Evolutionary conservation across 257 asterid genomes (phyloP), one percentile per base, ranked within the genome.

Genomic region (Ajuga chamaepitys): DNA sequence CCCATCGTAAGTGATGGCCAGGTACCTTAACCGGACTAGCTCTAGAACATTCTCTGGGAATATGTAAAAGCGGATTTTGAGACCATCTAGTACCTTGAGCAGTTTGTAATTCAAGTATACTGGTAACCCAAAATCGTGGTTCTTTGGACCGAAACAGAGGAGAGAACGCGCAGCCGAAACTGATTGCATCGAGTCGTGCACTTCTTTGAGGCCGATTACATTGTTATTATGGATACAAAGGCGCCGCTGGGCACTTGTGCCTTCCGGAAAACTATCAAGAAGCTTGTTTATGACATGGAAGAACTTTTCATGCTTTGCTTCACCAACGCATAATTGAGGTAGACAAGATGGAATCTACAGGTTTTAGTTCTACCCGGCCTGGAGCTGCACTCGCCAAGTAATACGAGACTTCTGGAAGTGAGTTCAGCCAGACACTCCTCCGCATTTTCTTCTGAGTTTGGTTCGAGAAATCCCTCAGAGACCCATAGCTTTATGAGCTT

Each of bases 401-500:
- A 40, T n/a, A 62, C 40, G 6, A 70, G 34, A 16, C 46, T 46
- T 20, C 40, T 41, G 11, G 38, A 5, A 4, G 26, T 14, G 3
- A 62, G 76, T 1, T 62, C 24, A 3, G 1, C 2, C 52, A 71
- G 45, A 24, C 18, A 53, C 2, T 64, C 40, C 25, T 35, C 25
- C 0, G 66, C 71, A 3, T 17, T 40, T 7, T 20, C 51, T 35
- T 71, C 76, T 13, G 35, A 20, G 65, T 32, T 60, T 13, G 26
- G n/a, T 34, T 4, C 17, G 22, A 56, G 3, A 41, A 70, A 64
- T 34, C 62, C 72, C 26, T 66, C 71, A 7, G 52, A 13, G 35
- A 14, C 20, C 52, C 53, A 66, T 22, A 52, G 5, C 11, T 52
- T 8, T 1, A 51, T 1, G 17, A 71, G 52, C 14, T 20, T 64